Conservation (phyloP, 139 green algal species). For the Chlorella vulgaris region DNA sequence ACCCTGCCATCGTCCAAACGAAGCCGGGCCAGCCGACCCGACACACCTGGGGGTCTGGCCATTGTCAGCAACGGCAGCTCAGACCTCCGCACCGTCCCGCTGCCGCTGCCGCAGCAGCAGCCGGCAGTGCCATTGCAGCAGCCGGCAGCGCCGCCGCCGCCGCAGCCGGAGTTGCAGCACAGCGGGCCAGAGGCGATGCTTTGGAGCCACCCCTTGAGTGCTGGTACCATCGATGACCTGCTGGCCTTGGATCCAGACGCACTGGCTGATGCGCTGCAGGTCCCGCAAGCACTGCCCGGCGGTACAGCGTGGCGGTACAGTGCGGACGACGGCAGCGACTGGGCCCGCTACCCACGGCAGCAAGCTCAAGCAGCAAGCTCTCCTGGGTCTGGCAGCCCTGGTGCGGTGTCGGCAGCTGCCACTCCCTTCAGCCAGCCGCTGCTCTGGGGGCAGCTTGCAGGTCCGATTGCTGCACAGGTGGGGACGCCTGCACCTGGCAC, state of each 20-base stretch:
- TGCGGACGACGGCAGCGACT: too few species aligned
- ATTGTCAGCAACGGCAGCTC: neutral
- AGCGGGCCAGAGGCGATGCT: neutral
- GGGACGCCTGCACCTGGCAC: neutral
- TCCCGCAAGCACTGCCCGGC: neutral
- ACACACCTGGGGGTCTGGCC: too few species aligned
- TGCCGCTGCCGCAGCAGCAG: neutral
- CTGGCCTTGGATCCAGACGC: neutral
- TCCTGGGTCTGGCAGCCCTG: too few species aligned
- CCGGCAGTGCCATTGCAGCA: neutral
- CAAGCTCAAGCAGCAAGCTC: too few species aligned
- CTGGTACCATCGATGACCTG: neutral
- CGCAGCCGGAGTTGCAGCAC: too few species aligned
- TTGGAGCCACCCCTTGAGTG: neutral
- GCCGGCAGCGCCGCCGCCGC: neutral
- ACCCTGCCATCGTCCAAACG: neutral
- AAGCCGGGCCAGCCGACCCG: neutral
- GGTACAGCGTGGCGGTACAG: too few species aligned
- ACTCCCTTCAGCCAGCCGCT: too few species aligned
- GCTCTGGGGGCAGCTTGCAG: neutral
- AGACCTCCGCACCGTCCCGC: neutral
- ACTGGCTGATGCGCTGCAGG: neutral
- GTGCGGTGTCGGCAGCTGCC: too few species aligned
- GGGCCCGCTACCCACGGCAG: too few species aligned
- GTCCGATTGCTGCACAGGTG: neutral